Conservation (phyloP, 345 rosid species). For the Rhodamnia argentea region DNA sequence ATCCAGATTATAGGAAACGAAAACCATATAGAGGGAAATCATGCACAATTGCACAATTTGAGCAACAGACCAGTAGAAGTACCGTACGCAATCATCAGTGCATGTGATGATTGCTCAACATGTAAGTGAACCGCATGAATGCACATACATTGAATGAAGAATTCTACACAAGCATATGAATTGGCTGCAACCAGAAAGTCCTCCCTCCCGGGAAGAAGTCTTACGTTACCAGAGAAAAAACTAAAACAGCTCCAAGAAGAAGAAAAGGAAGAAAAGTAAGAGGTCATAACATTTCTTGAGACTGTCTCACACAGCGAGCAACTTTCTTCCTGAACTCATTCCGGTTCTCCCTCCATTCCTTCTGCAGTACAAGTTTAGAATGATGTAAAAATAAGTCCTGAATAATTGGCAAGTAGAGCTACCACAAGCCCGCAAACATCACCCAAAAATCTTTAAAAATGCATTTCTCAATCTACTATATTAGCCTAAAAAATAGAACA, state of each 20-base stretch:
- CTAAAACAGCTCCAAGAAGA: not conserved
- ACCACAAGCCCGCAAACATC: not conserved
- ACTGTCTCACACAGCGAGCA: conserved; percentile 66
- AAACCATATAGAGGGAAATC: not conserved
- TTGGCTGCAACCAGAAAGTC: not conserved
- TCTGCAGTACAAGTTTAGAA: conserved; percentile 24
- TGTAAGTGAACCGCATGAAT: not conserved
- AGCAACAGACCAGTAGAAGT: not conserved
- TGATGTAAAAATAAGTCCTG: not conserved
- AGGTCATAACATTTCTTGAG: conserved; percentile 69
- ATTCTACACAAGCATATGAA: not conserved
- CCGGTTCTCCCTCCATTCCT: conserved; percentile 77
- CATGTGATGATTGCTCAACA: not conserved
- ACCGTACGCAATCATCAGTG: not conserved
- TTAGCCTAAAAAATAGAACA: not conserved
- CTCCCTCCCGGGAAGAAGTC: not conserved
- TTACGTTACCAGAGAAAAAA: not conserved
- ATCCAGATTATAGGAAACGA: not conserved
- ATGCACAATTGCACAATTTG: not conserved
- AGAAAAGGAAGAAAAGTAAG: not conserved
- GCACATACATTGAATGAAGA: not conserved
- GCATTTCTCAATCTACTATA: not conserved
- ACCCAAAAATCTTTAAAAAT: not conserved
- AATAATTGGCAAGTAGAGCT: not conserved
- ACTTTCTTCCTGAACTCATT: conserved; percentile 79